phyloP scores from a whole-genome alignment of 129 eudicot genomes.

The Chrysanthemum seticuspe region DNA sequence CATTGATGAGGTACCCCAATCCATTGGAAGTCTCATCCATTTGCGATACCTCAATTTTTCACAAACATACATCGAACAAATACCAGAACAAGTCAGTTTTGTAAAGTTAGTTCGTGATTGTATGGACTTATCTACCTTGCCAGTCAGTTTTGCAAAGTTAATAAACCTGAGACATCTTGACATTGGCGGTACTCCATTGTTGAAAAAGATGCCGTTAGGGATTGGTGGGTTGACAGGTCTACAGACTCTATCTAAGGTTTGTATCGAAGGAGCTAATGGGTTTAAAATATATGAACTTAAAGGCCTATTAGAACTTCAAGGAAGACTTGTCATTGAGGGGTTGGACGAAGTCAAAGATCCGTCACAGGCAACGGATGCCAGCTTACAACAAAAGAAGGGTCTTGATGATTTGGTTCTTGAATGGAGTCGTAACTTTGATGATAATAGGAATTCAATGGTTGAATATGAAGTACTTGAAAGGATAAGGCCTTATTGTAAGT shows the following conservation, averaged over 20 bases:
- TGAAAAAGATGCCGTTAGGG: not conserved
- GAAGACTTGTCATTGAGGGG: not conserved
- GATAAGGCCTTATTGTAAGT: not conserved
- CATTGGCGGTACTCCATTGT: not conserved
- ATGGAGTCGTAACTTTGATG: not conserved
- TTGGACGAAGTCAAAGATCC: not conserved
- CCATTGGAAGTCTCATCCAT: not conserved
- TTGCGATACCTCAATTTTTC: not conserved
- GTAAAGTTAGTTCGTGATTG: not conserved
- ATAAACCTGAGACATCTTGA: not conserved
- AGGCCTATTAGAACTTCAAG: not conserved
- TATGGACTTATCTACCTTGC: not conserved
- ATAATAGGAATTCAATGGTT: not conserved
- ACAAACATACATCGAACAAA: not conserved
- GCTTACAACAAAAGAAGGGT: not conserved
- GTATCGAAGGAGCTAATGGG: not conserved
- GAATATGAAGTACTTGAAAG: constrained; percentile 9
- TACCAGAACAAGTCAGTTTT: not conserved
- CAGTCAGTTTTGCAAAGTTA: not conserved
- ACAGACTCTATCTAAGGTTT: not conserved
- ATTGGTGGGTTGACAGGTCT: not conserved
- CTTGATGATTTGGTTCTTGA: not conserved
- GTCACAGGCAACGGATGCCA: not conserved
- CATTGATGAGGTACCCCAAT: not conserved
- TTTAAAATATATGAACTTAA: not conserved